Conservation (phyloP, 805 yeast genomes). For the Nakazawaea siamensis region DNA sequence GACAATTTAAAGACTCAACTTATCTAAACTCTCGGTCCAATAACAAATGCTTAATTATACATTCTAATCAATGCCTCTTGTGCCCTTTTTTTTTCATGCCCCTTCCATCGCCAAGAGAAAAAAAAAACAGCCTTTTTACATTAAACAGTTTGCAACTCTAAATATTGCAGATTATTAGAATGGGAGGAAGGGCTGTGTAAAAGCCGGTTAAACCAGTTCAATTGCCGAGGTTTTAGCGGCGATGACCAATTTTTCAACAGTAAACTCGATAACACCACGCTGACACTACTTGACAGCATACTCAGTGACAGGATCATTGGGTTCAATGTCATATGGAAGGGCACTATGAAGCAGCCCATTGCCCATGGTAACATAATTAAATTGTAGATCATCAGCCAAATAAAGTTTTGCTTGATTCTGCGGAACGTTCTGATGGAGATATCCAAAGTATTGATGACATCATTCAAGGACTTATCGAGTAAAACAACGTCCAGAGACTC, state of each 20-base stretch:
- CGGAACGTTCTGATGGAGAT: slow-evolving; percentile 63
- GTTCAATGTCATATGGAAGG: slow-evolving; percentile 67
- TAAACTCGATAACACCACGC: slow-evolving; percentile 79
- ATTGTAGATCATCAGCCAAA: slow-evolving; percentile 85
- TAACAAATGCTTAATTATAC: no score
- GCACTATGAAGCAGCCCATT: slow-evolving; percentile 77
- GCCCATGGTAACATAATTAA: slow-evolving; percentile 85
- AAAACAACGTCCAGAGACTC: slow-evolving; percentile 94
- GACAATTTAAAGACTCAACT: no score
- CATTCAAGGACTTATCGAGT: slow-evolving; percentile 21
- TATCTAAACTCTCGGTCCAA: no score
- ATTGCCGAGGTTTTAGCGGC: slow-evolving; percentile 9
- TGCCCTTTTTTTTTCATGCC: no score
- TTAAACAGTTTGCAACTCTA: no score
- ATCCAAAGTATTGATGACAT: slow-evolving; percentile 44
- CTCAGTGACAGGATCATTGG: slow-evolving; percentile 89
- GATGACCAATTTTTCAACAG: slow-evolving; percentile 58
- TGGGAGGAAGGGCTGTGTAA: no score
- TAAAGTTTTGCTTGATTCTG: slow-evolving; percentile 71
- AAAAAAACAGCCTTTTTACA: no score
- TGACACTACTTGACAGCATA: slow-evolving; percentile 88
- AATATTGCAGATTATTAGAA: no score
- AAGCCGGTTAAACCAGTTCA: no score
- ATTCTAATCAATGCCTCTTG: no score
- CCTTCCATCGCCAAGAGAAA: no score